These are phyloP conservation scores for Perkinsela sp. DNA, from an alignment of 208 protist genomes.

Conservation along the genomic window DNA sequence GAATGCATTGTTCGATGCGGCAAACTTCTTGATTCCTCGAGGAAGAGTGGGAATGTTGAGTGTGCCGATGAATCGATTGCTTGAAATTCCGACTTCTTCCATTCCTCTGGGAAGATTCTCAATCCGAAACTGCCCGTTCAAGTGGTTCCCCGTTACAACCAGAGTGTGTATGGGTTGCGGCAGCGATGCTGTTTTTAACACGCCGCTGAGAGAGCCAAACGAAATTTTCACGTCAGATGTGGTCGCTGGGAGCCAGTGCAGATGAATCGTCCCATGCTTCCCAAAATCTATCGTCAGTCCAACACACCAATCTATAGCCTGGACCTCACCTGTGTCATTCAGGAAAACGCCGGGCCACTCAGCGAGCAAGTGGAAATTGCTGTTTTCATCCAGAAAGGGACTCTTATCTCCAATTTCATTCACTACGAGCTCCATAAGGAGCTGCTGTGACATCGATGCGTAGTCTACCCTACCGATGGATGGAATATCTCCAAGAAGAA, in stretches of 20 bases:
- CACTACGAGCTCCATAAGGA: background rate
- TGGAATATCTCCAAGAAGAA: background rate
- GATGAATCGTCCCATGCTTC: background rate
- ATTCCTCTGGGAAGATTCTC: background rate
- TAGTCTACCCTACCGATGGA: background rate
- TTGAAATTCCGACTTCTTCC: background rate
- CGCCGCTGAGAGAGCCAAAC: background rate
- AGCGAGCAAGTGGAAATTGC: background rate
- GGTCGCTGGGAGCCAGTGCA: background rate
- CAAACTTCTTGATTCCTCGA: background rate
- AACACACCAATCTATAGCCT: background rate
- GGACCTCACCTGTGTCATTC: background rate
- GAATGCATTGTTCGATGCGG: background rate
- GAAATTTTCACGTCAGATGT: background rate
- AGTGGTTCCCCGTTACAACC: background rate
- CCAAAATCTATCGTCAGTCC: background rate
- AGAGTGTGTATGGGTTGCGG: background rate
- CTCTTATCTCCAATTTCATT: background rate
- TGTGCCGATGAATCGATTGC: background rate
- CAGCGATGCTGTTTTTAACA: background rate
- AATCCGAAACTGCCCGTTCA: background rate
- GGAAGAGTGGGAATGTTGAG: background rate
- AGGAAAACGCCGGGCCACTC: background rate
- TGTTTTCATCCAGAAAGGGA: background rate
- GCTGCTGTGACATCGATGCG: background rate